Evolutionary conservation across 2,329 filamentous ascomycete species (phyloP).

Genomic region (Pyricularia sp.): DNA sequence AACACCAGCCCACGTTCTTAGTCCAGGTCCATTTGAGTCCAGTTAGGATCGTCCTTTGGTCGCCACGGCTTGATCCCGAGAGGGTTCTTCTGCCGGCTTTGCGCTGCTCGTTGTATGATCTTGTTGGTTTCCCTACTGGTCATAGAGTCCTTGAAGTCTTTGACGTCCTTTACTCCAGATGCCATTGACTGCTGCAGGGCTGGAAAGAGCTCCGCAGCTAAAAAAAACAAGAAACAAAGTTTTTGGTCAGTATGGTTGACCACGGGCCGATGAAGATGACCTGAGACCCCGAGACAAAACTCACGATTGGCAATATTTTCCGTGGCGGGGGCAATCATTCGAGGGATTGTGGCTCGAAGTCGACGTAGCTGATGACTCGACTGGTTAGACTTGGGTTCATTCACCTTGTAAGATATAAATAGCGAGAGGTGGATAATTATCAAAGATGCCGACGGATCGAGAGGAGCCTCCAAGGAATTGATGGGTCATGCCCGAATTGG

Average conservation of each 20-base stretch:
- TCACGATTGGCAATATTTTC: background rate
- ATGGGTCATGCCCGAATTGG: background rate
- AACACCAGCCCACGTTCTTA: background rate
- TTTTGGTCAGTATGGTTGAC: background rate
- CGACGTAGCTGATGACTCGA: conserved; percentile 25
- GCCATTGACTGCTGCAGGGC: conserved; percentile 34
- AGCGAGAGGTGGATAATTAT: background rate
- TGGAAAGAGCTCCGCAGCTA: conserved; percentile 37
- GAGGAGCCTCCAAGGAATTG: background rate
- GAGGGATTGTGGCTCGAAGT: conserved; percentile 34
- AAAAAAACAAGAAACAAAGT: background rate
- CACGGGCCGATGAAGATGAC: background rate
- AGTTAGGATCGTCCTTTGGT: conserved; percentile 45
- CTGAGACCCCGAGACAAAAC: background rate
- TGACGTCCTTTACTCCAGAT: conserved; percentile 35
- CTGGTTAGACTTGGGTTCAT: background rate
- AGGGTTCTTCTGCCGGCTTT: conserved; percentile 40
- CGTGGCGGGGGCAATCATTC: conserved; percentile 31
- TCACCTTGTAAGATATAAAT: background rate
- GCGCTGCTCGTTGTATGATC: conserved; percentile 36
- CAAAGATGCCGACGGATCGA: background rate
- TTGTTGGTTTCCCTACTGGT: conserved; percentile 32
- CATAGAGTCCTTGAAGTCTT: conserved; percentile 35
- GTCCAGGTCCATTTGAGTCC: conserved; percentile 24
- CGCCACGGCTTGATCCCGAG: conserved; percentile 46